A percentile compares a stretch with the other conserved stretches of the same genome.
Evolutionary conservation across 441 rosid genomes (phyloP).

Genomic region (Mallotus repandus): DNA sequence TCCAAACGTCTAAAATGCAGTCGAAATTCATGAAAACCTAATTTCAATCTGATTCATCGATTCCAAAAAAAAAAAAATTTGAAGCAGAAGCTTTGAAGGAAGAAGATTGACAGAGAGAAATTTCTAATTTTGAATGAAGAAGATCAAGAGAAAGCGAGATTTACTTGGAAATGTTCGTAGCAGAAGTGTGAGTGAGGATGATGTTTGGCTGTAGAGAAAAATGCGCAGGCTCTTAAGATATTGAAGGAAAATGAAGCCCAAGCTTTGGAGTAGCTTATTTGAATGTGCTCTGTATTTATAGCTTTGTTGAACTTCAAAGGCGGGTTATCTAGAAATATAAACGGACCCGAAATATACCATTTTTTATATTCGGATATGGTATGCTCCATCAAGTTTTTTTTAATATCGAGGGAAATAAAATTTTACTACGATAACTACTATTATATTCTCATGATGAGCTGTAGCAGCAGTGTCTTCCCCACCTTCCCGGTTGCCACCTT

Average conservation of each 20-base stretch:
- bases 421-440: too few species aligned
- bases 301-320: background rate
- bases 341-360: too few species aligned
- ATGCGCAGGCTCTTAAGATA: background rate
- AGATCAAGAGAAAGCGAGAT: background rate
- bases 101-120: too few species aligned
- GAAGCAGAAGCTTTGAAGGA: too few species aligned
- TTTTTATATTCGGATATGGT: too few species aligned
- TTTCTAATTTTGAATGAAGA: background rate
- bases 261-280: background rate
- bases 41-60: background rate
- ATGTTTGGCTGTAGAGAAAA: constrained; percentile 1
- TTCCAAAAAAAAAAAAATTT: background rate
- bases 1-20: background rate
- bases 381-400: too few species aligned
- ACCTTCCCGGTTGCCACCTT: background rate
- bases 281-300: constrained; percentile 12
- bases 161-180: background rate
- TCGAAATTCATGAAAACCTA: background rate
- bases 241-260: background rate
- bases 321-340: too few species aligned
- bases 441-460: too few species aligned
- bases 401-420: too few species aligned
- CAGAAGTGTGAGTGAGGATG: too few species aligned
- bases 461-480: background rate